These are phyloP conservation scores for Boletus rubroflammeus DNA, from an alignment of 768 basidiomycete species.

Conservation along the genomic window DNA sequence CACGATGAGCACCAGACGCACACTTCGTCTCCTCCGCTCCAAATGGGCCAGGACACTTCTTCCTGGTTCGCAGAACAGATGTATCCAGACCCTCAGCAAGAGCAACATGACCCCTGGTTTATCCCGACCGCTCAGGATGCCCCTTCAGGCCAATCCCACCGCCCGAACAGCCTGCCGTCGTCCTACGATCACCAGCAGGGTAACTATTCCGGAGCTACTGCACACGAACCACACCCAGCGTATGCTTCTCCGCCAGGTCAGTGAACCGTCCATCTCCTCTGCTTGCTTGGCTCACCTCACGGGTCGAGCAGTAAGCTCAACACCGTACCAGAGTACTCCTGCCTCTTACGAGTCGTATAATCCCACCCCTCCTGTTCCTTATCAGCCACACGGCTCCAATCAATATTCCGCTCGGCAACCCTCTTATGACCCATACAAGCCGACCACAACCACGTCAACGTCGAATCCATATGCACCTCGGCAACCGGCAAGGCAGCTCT, in stretches of 20 bases:
- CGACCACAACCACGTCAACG: conserved; percentile 13
- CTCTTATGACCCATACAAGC: conserved; percentile 38
- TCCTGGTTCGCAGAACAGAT: conserved; percentile 39
- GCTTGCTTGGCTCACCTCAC: conserved; percentile 4
- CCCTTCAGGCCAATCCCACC: conserved; percentile 14
- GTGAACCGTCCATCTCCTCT: conserved; percentile 4
- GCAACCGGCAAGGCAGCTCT: conserved; percentile 10
- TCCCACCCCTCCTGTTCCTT: conserved; percentile 14
- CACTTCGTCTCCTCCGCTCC: conserved; percentile 21
- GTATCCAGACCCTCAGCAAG: conserved; percentile 26
- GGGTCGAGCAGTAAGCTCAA: conserved; percentile 10
- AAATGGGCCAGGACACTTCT: conserved; percentile 36
- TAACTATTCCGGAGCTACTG: conserved; percentile 29
- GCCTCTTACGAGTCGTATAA: conserved; percentile 26
- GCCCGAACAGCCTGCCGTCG: conserved; percentile 8
- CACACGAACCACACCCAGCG: conserved; percentile 21
- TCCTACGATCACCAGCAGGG: conserved; percentile 30
- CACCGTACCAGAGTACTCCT: conserved; percentile 9
- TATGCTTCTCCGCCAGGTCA: conserved; percentile 23
- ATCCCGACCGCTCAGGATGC: conserved; percentile 20
- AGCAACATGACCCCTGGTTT: conserved; percentile 27
- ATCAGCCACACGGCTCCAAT: conserved; percentile 14
- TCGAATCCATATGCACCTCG: conserved; percentile 24
- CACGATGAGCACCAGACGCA: conserved; percentile 22
- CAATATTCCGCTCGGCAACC: conserved; percentile 16